Evolutionary conservation across 2,329 filamentous ascomycete species (phyloP), one percentile per base, ranked within the genome.

Genomic region (Zymoseptoria ardabiliae): DNA sequence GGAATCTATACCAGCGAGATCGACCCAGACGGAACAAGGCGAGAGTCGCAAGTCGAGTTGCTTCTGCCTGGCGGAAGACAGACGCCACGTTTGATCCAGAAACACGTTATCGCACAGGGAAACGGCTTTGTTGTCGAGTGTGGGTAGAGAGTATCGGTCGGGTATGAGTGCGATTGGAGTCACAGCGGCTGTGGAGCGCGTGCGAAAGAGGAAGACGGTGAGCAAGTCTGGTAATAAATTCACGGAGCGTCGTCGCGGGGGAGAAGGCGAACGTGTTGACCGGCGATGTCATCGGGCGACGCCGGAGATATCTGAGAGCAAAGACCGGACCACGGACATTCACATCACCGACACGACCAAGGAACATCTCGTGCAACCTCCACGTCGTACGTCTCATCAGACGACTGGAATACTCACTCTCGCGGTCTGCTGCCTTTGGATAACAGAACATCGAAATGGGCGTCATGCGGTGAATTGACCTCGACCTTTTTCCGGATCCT

Each of bases 1-100:
- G 11, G 17, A 7, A 17, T 45, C 35, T 45, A 7, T 17, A 17
- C 13, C 13, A 7, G 35, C 11, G 35, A 45, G 35, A 0, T n/a
- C 6, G 11, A n/a, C 11, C 35, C 35, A 45, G 17, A 45, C 11
- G 35, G 13, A 45, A n/a, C 13, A 4, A 45, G 13, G 13, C 13
- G n/a, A n/a, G 35, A 45, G 35, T 45, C 35, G 35, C 35, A 45
- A 45, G 35, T 13, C 35, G 35, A n/a, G 35, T 45, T 56, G 57
- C 57, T 55, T 45, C 56, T 50, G 56, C 23, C 41, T 28, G 53
- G 25, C 41, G 45, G 45, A 28, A 23, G 53, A 53, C 45, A 23
- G 53, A 45, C 54, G 57, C 57, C 57, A 58, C 57, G 23, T 51
- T 58, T 50, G 35, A 28, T 21, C 50, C 22, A 53, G 50, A 7